phyloP scores from a whole-genome alignment of 2,329 filamentous ascomycete species.

The Tolypocladium endophyticum region DNA sequence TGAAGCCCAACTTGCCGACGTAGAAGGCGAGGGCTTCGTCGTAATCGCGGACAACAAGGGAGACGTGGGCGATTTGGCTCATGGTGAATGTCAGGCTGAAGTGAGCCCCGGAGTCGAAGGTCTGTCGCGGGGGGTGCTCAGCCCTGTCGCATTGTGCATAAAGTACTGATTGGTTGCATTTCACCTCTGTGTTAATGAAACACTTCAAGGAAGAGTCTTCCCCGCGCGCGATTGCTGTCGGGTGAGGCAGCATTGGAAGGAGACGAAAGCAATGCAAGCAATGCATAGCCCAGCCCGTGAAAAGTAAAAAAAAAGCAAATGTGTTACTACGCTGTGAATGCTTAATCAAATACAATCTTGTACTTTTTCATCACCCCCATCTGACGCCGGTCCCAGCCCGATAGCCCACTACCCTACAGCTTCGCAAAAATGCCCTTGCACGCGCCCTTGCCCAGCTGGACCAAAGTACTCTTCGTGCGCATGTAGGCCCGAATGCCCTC shows the following conservation, averaged over 20 bases:
- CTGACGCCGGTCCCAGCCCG: background rate
- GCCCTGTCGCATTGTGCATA: too few species aligned
- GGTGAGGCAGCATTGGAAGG: background rate
- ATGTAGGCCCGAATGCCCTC: conserved; percentile 74
- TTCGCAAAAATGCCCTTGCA: conserved; percentile 61
- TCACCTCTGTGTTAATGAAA: too few species aligned
- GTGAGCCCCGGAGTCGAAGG: background rate
- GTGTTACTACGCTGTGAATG: background rate
- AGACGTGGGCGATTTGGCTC: conserved; percentile 4
- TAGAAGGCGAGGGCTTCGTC: conserved; percentile 8
- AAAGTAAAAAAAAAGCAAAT: background rate
- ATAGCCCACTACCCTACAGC: conserved; percentile 27
- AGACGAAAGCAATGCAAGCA: too few species aligned
- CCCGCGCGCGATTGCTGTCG: background rate
- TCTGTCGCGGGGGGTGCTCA: background rate
- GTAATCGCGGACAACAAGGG: conserved; percentile 7
- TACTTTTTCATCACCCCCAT: background rate
- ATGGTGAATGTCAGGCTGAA: background rate
- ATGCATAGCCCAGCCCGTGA: background rate
- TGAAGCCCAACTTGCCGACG: conserved; percentile 6
- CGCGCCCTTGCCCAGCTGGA: conserved; percentile 63
- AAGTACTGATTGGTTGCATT: background rate
- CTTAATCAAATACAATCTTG: background rate
- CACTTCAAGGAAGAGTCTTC: background rate
- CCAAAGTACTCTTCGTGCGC: conserved; percentile 76